Evolutionary conservation across 345 rosid species (phyloP).

Genomic region (Populus euphratica): DNA sequence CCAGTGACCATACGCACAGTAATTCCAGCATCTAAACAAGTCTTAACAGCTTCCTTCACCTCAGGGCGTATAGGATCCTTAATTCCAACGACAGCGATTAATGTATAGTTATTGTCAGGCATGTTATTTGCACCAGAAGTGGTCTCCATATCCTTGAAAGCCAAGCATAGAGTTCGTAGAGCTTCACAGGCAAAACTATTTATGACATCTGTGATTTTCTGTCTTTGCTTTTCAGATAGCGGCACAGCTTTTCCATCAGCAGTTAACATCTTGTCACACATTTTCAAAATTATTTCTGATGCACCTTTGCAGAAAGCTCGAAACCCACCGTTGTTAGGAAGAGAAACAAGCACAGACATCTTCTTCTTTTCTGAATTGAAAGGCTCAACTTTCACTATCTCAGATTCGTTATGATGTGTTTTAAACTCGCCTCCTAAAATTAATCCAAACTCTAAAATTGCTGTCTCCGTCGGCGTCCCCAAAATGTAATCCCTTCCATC

Average conservation of each 20-base stretch:
- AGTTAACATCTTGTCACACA: conserved; percentile 21
- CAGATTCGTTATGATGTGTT: conserved; percentile 45
- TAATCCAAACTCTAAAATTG: conserved; percentile 67
- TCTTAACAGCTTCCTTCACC: conserved; percentile 31
- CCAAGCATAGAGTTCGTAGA: conserved; percentile 67
- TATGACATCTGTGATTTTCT: conserved; percentile 41
- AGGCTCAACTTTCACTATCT: conserved; percentile 63
- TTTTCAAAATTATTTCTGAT: conserved; percentile 23
- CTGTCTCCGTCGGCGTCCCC: conserved; percentile 72
- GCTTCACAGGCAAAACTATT: conserved; percentile 63
- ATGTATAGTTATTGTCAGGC: conserved; percentile 58
- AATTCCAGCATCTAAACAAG: conserved; percentile 31
- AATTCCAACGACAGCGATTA: conserved; percentile 33
- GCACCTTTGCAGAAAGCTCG: conserved; percentile 38
- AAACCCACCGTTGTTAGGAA: conserved; percentile 34
- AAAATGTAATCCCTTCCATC: conserved; percentile 53
- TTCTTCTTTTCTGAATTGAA: conserved; percentile 73
- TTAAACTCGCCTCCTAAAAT: conserved; percentile 53
- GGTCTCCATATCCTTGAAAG: conserved; percentile 49
- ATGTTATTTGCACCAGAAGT: conserved; percentile 36
- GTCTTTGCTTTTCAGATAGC: conserved; percentile 39
- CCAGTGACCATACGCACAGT: conserved; percentile 34
- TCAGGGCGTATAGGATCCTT: conserved; percentile 38
- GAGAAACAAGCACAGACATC: conserved; percentile 63
- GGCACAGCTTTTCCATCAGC: conserved; percentile 14